phyloP scores from a whole-genome alignment of 176 grass and related monocot species.

The Canna indica region DNA sequence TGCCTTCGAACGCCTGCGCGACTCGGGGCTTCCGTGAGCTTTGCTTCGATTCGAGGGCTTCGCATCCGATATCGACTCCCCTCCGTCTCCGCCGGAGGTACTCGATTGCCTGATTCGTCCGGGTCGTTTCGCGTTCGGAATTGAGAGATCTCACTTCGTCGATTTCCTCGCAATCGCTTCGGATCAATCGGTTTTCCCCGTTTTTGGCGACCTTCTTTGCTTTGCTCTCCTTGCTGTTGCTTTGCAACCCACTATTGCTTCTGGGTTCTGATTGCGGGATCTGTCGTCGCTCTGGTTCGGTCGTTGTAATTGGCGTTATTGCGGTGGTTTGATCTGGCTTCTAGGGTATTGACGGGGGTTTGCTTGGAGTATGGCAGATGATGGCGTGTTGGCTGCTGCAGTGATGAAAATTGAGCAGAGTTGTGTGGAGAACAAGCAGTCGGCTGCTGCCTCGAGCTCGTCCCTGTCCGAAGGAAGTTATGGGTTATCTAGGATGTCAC shows the following conservation, averaged over 20 bases:
- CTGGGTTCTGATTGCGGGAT: not conserved
- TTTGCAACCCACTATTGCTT: too few relatives aligned
- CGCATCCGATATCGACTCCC: conserved; percentile 29
- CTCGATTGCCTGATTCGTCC: not conserved
- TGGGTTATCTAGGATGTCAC: conserved; percentile 39
- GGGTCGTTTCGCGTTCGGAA: conserved; percentile 1
- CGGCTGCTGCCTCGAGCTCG: conserved; percentile 58
- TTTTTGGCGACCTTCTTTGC: not conserved
- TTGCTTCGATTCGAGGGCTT: conserved; percentile 76
- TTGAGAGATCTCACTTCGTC: not conserved
- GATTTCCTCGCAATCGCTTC: not conserved
- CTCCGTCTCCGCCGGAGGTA: conserved; percentile 19
- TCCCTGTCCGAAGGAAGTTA: conserved; percentile 67
- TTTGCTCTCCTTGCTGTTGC: not conserved
- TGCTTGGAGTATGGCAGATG: not conserved
- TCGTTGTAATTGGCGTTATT: not conserved
- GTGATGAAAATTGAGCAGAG: conserved; percentile 21
- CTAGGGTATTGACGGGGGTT: not conserved
- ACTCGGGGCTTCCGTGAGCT: conserved; percentile 29
- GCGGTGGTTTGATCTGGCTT: not conserved
- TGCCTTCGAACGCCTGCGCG: conserved; percentile 53
- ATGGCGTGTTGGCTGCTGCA: not conserved
- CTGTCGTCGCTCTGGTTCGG: not conserved
- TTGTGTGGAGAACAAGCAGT: conserved; percentile 97
- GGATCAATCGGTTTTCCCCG: not conserved